Percentiles rank a stretch among this genome's conserved stretches.
Conservation (phyloP, 2,329 filamentous ascomycete genomes). For the Aplosporella prunicola region DNA sequence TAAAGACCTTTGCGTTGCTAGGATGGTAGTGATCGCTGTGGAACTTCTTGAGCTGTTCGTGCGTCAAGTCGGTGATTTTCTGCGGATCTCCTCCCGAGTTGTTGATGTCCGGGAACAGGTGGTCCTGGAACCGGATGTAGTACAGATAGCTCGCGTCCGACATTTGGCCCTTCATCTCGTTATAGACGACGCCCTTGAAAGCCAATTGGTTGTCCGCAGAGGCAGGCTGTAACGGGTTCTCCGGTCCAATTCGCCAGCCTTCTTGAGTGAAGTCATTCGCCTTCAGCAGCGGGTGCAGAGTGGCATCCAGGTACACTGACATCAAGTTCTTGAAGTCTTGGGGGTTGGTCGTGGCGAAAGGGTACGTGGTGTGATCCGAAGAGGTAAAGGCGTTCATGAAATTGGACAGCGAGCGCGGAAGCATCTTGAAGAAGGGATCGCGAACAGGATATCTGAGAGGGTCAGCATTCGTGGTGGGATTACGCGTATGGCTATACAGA, state of each 20-base stretch:
- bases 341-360: conserved; percentile 91
- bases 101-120: conserved; percentile 87
- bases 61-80: conserved; percentile 91
- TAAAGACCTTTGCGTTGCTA: conserved; percentile 92
- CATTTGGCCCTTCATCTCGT: conserved; percentile 99
- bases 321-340: conserved; percentile 95
- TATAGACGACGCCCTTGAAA: conserved; percentile 97
- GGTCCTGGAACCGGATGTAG: conserved; percentile 90
- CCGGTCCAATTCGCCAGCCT: conserved; percentile 90
- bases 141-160: conserved; percentile 94
- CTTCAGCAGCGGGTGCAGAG: conserved; percentile 80
- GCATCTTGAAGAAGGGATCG: conserved; percentile 99
- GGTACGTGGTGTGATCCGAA: conserved; percentile 92
- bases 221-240: conserved; percentile 56
- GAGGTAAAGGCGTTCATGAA: conserved; percentile 99
- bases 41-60: conserved; percentile 79
- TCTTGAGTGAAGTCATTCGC: conserved; percentile 91
- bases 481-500: conserved; percentile 32
- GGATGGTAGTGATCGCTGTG: conserved; percentile 93
- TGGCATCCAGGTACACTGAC: conserved; percentile 94
- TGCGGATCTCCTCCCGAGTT: conserved; percentile 95
- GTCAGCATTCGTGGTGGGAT: conserved; percentile 1
- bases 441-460: conserved; percentile 75
- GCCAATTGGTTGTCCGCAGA: conserved; percentile 52
- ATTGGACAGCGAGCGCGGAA: conserved; percentile 93